Conservation (phyloP, 352 stramenopile species). For the Phytophthora pluvialis region DNA sequence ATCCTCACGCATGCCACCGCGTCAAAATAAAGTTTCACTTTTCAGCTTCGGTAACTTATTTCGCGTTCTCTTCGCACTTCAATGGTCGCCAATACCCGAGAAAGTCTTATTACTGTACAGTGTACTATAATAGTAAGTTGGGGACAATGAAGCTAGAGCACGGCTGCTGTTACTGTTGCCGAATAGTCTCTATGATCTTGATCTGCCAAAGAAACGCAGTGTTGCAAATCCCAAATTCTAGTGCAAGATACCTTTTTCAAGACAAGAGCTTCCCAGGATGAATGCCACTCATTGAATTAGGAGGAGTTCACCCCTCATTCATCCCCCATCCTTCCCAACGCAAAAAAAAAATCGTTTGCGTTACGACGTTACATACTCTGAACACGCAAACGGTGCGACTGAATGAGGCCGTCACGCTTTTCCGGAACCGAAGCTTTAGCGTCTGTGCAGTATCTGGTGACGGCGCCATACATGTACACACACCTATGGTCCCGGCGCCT, state of each 20-base stretch:
- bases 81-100: no score
- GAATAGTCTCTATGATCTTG: no score
- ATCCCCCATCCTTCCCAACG: neutral
- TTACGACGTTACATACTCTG: neutral
- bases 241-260: constrained; percentile 4
- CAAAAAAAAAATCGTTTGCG: neutral
- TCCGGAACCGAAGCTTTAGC: neutral
- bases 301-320: no score
- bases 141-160: no score
- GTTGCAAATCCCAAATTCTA: constrained; percentile 1
- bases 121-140: no score
- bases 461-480: no score
- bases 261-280: neutral
- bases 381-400: no score
- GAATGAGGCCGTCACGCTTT: neutral
- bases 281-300: neutral
- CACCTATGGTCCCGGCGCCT: no score
- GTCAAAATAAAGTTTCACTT: neutral
- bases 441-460: neutral
- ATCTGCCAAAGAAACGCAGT: neutral
- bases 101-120: no score
- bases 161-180: no score
- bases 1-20: neutral
- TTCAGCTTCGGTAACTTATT: neutral
- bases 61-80: no score